Evolutionary conservation across 768 basidiomycete species (phyloP), one percentile per base, ranked within the genome.

Genomic region (Phaffia tasmanica): DNA sequence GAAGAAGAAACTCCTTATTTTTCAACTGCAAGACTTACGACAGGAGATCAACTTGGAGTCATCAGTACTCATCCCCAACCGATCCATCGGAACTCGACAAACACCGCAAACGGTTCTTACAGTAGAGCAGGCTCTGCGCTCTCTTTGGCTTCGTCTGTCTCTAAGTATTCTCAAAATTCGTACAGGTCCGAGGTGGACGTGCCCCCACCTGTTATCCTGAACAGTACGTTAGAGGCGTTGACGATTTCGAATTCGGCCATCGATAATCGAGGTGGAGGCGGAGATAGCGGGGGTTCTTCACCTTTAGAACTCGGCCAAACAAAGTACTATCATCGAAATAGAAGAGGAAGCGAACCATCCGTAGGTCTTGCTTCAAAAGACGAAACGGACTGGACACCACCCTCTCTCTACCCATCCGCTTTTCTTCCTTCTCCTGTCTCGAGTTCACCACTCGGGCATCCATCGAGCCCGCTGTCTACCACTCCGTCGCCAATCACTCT

Each of bases 91-190:
- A 42, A 53, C 32, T 5, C 35, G 32, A 54, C 53, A n/a, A 27
- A 8, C 4, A 4, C 53, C 16, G 53, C 5, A n/a, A 27, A 4
- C 27, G 53, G 8, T 54, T 54, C 53, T 27, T 23, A 9, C 56
- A 51, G 61, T 54, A 54, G 54, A 46, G 60, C 66, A 2, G 60
- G 56, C 30, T 67, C 66, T 2, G 29, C 63, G 4, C 51, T 51
- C 11, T 55, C 53, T 47, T 46, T 49, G 27, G 60, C 61, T 35
- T 67, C 48, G 42, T 62, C 66, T 3, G 50, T 48, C 27, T 67
- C 66, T 4, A 42, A 53, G 7, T 67, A 67, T 57, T 67, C 66
- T 23, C 66, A 67, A 35, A 62, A 60, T 5, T 62, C 60, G 14
- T 67, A 62, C n/a, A 6, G 53, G 18, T 57, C 60, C 15, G 66